Base-by-base conservation (phyloP, 78 protist genomes). In the slime mould (Dictyostelium discoideum) region DNA sequence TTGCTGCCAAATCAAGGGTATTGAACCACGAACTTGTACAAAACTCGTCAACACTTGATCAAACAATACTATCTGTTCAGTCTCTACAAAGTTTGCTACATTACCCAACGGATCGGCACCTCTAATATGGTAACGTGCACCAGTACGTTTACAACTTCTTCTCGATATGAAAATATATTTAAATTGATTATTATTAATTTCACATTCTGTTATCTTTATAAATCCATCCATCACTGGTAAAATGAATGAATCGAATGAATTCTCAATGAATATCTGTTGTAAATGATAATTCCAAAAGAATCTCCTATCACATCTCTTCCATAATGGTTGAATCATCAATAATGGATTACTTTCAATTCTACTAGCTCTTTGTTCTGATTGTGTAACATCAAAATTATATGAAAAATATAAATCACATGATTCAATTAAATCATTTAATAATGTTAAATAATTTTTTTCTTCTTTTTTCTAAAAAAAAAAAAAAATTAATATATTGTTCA, bases 61-160 rank as follows among this genome's bases (percentile, higher is more conserved):
- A 46, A 78, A 78, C 0, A 86, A 74, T 42, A 92, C 48, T 1
- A 96, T 80, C 18, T 96, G 97, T 87, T 96, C 97, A 24, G 94
- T 96, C 74, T 96, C 97, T 72, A 86, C 97, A 4, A 96, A 96
- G 44, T 96, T 96, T 22, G 97, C 97, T 10, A 92, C 95, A 82
- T 92, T 76, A 46, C 97, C 97, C 0, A 84, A n/a, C 39, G 97
- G 87, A 44, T 95, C 97, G 8, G 88, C 94, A 73, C 97, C 97
- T 44, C 97, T 63, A 11, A 84, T 88, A 65, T 90, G 92, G 57
- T 88, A 95, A 24, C 97, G 39, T 24, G 97, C 77, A 26, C 97
- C 97, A 44, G 96, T 93, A 60, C 96, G 80, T 44, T 93, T 86
- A 80, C 96, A 93, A 40, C 86, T 73, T 86, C 96, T 93, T 60